Percentiles rank a stretch among this genome's conserved stretches.
Evolutionary conservation across 139 green algal species (phyloP).

Genomic region (Picochlorum sp.): DNA sequence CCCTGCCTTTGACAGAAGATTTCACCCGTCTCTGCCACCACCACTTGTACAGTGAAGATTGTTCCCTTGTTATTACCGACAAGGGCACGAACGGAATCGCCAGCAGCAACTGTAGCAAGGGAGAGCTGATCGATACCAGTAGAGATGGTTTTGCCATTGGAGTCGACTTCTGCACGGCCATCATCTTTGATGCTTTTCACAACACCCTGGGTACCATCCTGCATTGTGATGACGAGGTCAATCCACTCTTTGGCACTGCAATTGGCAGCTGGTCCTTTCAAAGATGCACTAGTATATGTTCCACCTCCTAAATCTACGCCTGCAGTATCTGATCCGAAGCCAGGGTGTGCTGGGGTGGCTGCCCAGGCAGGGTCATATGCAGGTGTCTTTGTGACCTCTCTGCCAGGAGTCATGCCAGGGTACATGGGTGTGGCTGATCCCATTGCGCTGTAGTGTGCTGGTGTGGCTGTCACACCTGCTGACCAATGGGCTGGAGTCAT

Average conservation of each 20-base stretch:
- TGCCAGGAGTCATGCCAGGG: conserved; percentile 49
- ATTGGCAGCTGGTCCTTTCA: background rate
- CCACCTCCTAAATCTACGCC: background rate
- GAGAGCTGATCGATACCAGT: background rate
- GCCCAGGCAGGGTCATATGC: conserved; percentile 34
- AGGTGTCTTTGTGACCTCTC: conserved; percentile 46
- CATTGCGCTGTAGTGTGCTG: conserved; percentile 21
- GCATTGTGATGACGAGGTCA: conserved; percentile 17
- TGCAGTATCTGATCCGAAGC: conserved; percentile 6
- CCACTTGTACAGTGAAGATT: background rate
- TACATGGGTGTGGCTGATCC: conserved; percentile 37
- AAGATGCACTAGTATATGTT: background rate
- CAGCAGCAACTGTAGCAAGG: background rate
- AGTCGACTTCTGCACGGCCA: conserved; percentile 11
- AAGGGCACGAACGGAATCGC: background rate
- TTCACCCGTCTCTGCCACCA: background rate
- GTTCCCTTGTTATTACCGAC: background rate
- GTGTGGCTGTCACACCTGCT: conserved; percentile 29
- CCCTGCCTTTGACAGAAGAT: background rate
- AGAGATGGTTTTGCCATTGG: background rate
- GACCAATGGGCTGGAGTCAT: conserved; percentile 33
- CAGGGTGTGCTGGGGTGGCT: conserved; percentile 25
- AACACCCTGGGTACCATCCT: conserved; percentile 9
- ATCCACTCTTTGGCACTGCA: conserved; percentile 12
- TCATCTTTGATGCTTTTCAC: conserved; percentile 14